Evolutionary conservation across 2,329 filamentous ascomycete genomes (phyloP).

Genomic region (Aspergillus pseudoglaucus): DNA sequence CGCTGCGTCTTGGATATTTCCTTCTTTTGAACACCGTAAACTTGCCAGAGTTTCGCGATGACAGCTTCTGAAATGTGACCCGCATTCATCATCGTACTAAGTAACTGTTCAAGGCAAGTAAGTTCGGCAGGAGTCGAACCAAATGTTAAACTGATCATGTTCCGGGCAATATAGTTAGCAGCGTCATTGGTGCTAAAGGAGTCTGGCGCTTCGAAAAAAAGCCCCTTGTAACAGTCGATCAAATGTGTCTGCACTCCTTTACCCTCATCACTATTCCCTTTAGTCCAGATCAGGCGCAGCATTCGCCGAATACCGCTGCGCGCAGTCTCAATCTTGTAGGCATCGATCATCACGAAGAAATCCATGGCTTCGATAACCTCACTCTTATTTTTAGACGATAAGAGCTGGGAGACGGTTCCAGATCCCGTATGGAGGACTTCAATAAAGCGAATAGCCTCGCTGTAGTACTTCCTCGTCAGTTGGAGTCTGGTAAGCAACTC

Average conservation of each 20-base stretch:
- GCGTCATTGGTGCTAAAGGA: constrained; percentile 82
- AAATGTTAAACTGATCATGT: constrained; percentile 98
- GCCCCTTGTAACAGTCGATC: constrained; percentile 90
- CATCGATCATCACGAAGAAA: constrained; percentile 91
- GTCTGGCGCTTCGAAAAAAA: constrained; percentile 94
- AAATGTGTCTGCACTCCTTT: constrained; percentile 96
- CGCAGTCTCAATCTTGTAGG: constrained; percentile 91
- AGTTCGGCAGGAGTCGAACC: constrained; percentile 90
- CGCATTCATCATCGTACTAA: constrained; percentile 96
- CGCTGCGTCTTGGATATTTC: constrained; percentile 90
- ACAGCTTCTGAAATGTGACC: constrained; percentile 80
- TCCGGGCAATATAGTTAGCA: constrained; percentile 90
- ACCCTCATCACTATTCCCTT: constrained; percentile 97
- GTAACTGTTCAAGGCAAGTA: constrained; percentile 87
- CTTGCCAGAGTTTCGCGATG: constrained; percentile 90
- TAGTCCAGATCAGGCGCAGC: constrained; percentile 97
- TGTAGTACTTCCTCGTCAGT: constrained; percentile 81
- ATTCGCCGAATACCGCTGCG: constrained; percentile 89
- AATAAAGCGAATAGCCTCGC: constrained; percentile 90
- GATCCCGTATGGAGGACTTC: constrained; percentile 82
- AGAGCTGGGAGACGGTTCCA: constrained; percentile 71
- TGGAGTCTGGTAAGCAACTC: constrained; percentile 84
- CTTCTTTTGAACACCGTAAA: constrained; percentile 88
- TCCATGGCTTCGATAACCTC: constrained; percentile 99
- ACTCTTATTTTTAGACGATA: constrained; percentile 94